Base-by-base conservation (phyloP, 2,329 filamentous ascomycete genomes). In the Dryadomyces sulphureus region DNA sequence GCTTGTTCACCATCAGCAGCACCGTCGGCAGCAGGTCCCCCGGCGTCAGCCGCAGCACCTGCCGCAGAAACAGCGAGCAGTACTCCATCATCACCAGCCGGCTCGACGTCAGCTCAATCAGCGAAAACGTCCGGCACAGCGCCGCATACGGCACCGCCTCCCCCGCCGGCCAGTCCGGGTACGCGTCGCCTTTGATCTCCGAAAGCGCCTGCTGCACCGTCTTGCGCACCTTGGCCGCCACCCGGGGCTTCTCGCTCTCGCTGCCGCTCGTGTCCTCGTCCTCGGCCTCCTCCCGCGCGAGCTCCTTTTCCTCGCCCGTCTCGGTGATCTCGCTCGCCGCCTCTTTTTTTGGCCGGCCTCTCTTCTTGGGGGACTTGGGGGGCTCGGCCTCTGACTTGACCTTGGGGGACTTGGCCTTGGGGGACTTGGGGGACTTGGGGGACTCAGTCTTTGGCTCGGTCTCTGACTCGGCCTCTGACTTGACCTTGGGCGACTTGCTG, bases 1-100 rank as follows among this genome's bases (percentile, higher is more conserved):
- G 77, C 62, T 96, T 96, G 65, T 95, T 95, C 62, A 94, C 85
- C 92, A 98, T 96, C 25, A 98, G 76, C 51, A 94, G 72, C 21
- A 96, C 81, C 0, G 87, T 94, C 0, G 89, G 80, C 2, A 95
- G 72, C 19, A 98, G 72, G 59, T 98, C 92, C 16, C 80, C 72
- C 0, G 92, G 92, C 0, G 88, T 95, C 32, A 98, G 69, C 17
- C 90, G 78, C 54, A 96, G 72, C n/a, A 98, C 90, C 64, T 98
- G 92, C 30, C 86, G 83, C 43, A 98, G 72, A 59, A 98, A 96
- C 2, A 87, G 71, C 1, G 89, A 84, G 63, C 89, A 95, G 59
- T 95, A 81, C 17, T 89, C 84, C 54, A 84, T 75, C 51, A 98
- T 98, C 50, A 88, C 72, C 38, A 98, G 65, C 46, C 92, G 78